Evolutionary conservation across 768 basidiomycete genomes (phyloP), one percentile per base, ranked within the genome.

Genomic region (Boletus barrowsii): DNA sequence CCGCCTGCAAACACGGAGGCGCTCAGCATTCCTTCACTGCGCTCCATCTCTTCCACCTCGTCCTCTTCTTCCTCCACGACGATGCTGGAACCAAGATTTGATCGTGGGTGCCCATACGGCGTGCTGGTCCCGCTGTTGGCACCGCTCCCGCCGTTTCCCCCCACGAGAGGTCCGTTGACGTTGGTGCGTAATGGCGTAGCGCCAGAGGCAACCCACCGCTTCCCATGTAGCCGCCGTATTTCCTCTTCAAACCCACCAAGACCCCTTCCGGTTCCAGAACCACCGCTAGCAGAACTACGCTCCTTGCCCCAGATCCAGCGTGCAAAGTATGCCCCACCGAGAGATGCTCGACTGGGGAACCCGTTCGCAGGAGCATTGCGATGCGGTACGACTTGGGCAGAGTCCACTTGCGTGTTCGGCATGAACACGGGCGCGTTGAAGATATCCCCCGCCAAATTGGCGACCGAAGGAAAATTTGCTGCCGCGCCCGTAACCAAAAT

Each of bases 271-370:
- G 69, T 47, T 35, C 76, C 73, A 4, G 73, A 64, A 9, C 62
- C 64, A 24, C 66, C 63, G 17, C 55, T 47, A 29, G 55, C 48
- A 10, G 69, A 69, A 51, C 63, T 71, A 26, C 75, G 72, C 51
- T 89, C 86, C 59, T 83, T 79, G 39, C 87, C 83, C 90, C 89
- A 93, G 41, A 89, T 85, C 90, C 91, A 93, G 9, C 91, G 79
- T 29, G 90, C 91, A 40, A 89, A 73, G 63, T 90, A 93, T 2
- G 90, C 88, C 0, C 82, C 80, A 0, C 90, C 90, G 4, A 93
- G 73, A 0, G 87, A 77, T 1, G 83, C 86, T 13, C 90, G 80
- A 14, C 82, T 81, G 0, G 88, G 84, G 68, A 81, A 89, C 14
- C 88, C 86, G 22, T 66, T 60, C 0, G 84, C 85, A 9, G 89